phyloP scores from a whole-genome alignment of 176 grass and related monocot genomes.

The Ampelocalamus luodianensis region DNA sequence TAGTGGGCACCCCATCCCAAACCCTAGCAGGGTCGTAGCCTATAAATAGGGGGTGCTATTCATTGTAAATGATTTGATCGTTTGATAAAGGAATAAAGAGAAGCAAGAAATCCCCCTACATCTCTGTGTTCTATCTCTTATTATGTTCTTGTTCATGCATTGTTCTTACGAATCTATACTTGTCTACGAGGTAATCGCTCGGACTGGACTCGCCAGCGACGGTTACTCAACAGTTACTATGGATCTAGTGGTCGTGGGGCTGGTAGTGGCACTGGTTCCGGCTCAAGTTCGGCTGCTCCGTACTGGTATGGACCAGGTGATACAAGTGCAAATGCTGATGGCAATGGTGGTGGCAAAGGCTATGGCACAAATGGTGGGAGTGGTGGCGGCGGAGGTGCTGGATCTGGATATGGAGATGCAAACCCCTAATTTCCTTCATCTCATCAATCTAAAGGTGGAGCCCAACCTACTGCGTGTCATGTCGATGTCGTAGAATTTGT shows the following conservation, averaged over 20 bases:
- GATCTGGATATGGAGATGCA: not conserved
- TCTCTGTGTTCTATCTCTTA: no score
- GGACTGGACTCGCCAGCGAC: no score
- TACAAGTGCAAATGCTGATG: conserved; percentile 1
- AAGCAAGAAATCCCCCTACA: no score
- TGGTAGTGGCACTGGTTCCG: not conserved
- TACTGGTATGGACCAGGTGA: not conserved
- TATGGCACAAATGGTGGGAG: not conserved
- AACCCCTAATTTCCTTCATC: not conserved
- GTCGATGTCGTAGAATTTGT: not conserved
- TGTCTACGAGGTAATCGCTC: no score
- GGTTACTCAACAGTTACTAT: no score
- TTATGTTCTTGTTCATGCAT: no score
- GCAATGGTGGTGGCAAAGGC: not conserved
- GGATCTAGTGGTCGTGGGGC: not conserved
- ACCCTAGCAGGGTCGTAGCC: no score
- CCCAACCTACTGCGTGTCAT: not conserved
- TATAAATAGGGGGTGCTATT: no score
- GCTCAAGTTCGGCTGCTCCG: not conserved
- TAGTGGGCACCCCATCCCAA: no score
- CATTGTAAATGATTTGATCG: no score
- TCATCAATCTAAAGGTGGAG: not conserved
- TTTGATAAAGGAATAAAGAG: no score
- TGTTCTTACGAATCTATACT: no score
- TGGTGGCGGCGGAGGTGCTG: conserved; percentile 10